Evolutionary conservation across 441 rosid species (phyloP), one percentile per base, ranked within the genome.

Genomic region (Gossypium lobatum): DNA sequence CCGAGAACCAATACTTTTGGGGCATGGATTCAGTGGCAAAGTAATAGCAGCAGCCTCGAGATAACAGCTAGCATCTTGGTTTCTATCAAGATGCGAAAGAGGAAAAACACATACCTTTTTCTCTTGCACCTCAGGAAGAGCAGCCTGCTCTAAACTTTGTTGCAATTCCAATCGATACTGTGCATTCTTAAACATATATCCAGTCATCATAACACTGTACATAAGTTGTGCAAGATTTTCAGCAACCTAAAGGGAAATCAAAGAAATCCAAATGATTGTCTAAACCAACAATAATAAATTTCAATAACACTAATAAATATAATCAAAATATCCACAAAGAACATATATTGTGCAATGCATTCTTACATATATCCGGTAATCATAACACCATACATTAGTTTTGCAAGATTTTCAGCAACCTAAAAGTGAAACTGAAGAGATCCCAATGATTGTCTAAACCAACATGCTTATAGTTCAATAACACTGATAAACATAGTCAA

Each of bases 401-500:
- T 96, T 3, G 98, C 96, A 76, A 95, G 96, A 82, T 93, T 91
- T 77, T 95, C 99, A 72, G 97, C 99, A 64, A 95, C 98, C 98
- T 95, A 85, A 71, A 42, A 75, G 66, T 70, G 76, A 17, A 64
- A 64, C 23, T 25, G 55, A 73, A 73, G 53, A 48, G 77, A 39
- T 65, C 63, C 60, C 48, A 34, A 64, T 68, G 55, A 68, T 39
- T 7, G 68, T 59, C 17, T 59, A 54, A 52, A 31, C 48, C 16
- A 16, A 69, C 73, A 69, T 52, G 16, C 6, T 21, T 37, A 74
- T 61, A 42, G 6, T 6, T 25, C 46, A 60, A 55, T 34, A 39
- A 52, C 57, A 70, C 55, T 57, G 64, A 57, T 16, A 31, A 17
- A 70, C 60, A 20, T 23, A 14, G 55, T n/a, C 62, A 61, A 61